Conservation (phyloP, 257 asterid species). For the Solanum rostratum region DNA sequence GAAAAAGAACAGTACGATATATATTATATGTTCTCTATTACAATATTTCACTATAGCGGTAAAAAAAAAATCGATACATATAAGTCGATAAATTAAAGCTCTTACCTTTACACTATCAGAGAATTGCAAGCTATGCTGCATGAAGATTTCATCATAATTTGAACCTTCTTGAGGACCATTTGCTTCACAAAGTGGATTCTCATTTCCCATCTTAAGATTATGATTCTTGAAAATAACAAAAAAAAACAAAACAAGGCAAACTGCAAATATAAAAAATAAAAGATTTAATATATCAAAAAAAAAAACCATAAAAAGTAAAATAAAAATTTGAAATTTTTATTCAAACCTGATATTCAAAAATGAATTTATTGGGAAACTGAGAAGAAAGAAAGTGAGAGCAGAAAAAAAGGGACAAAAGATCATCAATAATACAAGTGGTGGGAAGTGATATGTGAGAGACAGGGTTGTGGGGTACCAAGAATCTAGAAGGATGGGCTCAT, state of each 20-base stretch:
- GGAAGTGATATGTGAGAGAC: background rate
- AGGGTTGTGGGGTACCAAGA: conserved; percentile 15
- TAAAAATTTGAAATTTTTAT: background rate
- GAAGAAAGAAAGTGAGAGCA: background rate
- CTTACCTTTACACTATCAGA: conserved; percentile 59
- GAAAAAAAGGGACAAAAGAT: background rate
- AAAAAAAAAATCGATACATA: background rate
- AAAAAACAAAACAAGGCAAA: background rate
- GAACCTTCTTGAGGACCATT: conserved; percentile 24
- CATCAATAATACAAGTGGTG: conserved; percentile 15
- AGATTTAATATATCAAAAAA: background rate
- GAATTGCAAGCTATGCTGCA: conserved; percentile 50
- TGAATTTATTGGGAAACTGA: background rate
- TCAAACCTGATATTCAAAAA: background rate
- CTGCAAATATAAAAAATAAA: background rate
- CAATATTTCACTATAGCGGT: background rate
- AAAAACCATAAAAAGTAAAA: background rate
- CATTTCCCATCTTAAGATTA: conserved; percentile 11
- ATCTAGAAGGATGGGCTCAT: background rate
- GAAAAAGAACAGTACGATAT: background rate
- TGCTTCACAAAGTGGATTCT: background rate
- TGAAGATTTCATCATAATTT: conserved; percentile 56
- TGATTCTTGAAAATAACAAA: background rate
- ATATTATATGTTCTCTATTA: background rate
- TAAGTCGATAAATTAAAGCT: background rate